These are phyloP conservation scores for Microdochium nivale DNA, from an alignment of 2,329 filamentous ascomycete species.

Conservation along the genomic window DNA sequence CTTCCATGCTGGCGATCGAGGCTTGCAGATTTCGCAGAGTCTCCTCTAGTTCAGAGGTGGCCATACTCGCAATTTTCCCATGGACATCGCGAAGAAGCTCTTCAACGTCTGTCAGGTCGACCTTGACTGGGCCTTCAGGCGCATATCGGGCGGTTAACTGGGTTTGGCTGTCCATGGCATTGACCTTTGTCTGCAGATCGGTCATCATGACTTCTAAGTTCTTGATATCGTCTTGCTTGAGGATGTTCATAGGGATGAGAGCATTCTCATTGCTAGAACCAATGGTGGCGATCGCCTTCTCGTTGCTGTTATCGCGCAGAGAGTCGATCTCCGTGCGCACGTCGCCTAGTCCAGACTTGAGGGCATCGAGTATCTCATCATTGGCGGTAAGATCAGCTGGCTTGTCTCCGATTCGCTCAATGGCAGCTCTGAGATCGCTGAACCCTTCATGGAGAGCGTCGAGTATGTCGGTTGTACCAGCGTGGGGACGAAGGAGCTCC, in stretches of 20 bases:
- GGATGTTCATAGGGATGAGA: constrained; percentile 39
- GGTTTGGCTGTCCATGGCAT: constrained; percentile 56
- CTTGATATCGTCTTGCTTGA: constrained; percentile 69
- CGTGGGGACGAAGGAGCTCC: constrained; percentile 60
- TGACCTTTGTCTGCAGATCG: constrained; percentile 76
- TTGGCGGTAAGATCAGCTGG: constrained; percentile 75
- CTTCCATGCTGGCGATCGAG: constrained; percentile 37
- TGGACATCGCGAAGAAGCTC: constrained; percentile 13
- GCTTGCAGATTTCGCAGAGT: constrained; percentile 47
- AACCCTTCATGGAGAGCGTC: constrained; percentile 87
- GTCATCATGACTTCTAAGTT: constrained; percentile 77
- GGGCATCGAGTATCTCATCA: constrained; percentile 80
- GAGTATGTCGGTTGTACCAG: constrained; percentile 78
- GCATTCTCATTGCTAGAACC: constrained; percentile 42
- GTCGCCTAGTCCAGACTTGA: constrained; percentile 71
- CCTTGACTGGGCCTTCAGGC: constrained; percentile 30
- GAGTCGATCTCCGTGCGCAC: constrained; percentile 72
- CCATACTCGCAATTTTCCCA: constrained; percentile 35
- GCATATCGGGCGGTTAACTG: constrained; percentile 21
- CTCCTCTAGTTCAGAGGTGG: constrained; percentile 39
- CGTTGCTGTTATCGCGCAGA: constrained; percentile 51
- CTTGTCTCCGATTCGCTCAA: constrained; percentile 72
- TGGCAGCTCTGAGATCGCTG: constrained; percentile 63
- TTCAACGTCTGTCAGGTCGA: constrained; percentile 23
- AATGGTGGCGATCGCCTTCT: constrained; percentile 42